Conservation (phyloP, 2,329 filamentous ascomycete species). For the Microsporum ferrugineum region DNA sequence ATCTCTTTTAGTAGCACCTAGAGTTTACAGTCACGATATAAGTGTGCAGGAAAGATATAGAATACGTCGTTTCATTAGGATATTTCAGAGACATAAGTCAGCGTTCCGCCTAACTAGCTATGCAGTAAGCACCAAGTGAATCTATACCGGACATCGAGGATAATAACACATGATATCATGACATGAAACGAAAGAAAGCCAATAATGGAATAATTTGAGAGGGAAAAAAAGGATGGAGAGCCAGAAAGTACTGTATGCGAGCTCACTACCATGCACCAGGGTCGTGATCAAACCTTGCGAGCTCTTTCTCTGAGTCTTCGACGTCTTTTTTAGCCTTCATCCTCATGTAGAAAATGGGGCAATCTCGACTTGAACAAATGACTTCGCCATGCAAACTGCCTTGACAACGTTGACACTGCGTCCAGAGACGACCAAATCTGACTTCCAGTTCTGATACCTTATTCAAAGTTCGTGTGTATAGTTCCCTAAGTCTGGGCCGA, state of each 20-base stretch:
- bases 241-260: background rate
- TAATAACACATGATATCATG: background rate
- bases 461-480: slow-evolving; percentile 83
- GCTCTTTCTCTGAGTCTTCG: slow-evolving; percentile 83
- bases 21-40: too few relatives aligned
- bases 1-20: background rate
- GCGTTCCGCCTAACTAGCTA: background rate
- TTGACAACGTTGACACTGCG: slow-evolving; percentile 94
- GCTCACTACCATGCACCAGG: slow-evolving; percentile 51
- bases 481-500: slow-evolving; percentile 70
- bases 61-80: background rate
- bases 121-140: background rate
- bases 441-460: slow-evolving; percentile 89
- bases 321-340: slow-evolving; percentile 99
- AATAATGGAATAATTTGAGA: background rate
- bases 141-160: background rate
- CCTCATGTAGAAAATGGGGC: slow-evolving; percentile 98
- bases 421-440: slow-evolving; percentile 86
- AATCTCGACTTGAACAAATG: slow-evolving; percentile 91
- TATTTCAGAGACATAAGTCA: background rate
- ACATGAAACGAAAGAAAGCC: background rate
- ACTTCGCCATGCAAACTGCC: slow-evolving; percentile 97
- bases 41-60: background rate
- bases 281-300: slow-evolving; percentile 81
- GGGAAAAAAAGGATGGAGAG: background rate